Conservation (phyloP, 805 yeast species). For the Saturnispora dispora region DNA sequence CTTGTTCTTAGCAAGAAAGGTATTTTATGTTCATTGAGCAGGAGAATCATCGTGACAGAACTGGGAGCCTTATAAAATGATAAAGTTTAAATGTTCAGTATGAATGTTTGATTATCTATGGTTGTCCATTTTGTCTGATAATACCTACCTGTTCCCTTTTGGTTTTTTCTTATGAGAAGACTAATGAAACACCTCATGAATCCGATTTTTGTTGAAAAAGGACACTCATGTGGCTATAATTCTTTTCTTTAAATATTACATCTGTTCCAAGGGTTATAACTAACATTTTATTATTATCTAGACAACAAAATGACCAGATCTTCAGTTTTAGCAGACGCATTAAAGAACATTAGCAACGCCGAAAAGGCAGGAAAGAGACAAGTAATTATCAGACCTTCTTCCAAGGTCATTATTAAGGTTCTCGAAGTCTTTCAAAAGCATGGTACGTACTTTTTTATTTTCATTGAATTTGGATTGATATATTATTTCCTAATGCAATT, state of each 20-base stretch:
- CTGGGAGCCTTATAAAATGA: not conserved
- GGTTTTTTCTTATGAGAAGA: not conserved
- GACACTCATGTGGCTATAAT: slow-evolving; percentile 40
- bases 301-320: slow-evolving; percentile 82
- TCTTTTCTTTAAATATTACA: not conserved
- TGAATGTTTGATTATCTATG: not conserved
- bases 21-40: not conserved
- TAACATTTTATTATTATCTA: not conserved
- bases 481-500: not conserved
- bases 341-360: slow-evolving; percentile 97
- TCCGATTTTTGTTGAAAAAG: slow-evolving; percentile 24
- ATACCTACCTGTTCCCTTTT: slow-evolving; percentile 2
- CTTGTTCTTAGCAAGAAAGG: not conserved
- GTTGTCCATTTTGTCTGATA: not conserved
- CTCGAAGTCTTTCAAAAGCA: slow-evolving; percentile 96
- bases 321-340: slow-evolving; percentile 97
- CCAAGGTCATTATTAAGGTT: slow-evolving; percentile 96
- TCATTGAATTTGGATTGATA: not conserved
- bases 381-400: slow-evolving; percentile 95
- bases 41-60: not conserved
- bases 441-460: slow-evolving; percentile 30
- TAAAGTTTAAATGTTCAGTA: not conserved
- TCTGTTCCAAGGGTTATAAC: not conserved
- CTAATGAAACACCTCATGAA: slow-evolving; percentile 29
- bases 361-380: slow-evolving; percentile 99